Percentiles rank a stretch among this genome's conserved stretches.
phyloP scores from a whole-genome alignment of 441 rosid genomes.

The Metrosideros polymorpha region DNA sequence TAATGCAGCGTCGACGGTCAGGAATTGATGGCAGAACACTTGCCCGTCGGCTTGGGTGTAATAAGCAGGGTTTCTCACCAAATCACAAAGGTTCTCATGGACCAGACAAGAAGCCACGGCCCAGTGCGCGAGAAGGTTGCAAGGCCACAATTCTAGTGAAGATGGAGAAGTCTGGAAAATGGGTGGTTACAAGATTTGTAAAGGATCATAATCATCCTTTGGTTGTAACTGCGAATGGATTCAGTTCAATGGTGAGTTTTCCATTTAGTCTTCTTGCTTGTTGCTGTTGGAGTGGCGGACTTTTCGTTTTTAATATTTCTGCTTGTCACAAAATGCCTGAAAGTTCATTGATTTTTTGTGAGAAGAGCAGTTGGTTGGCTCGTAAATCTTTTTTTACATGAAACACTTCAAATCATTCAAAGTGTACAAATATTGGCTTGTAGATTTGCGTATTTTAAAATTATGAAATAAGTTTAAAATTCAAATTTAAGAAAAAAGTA shows the following conservation, averaged over 20 bases:
- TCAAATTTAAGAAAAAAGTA: background rate
- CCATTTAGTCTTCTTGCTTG: background rate
- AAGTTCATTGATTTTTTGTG: background rate
- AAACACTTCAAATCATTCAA: background rate
- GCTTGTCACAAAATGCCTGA: background rate
- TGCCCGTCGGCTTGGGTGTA: constrained; percentile 44
- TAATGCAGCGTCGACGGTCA: constrained; percentile 42
- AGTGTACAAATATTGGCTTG: background rate
- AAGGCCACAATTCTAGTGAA: constrained; percentile 41
- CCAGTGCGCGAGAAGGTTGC: constrained; percentile 40
- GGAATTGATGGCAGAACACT: constrained; percentile 40
- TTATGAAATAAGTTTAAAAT: background rate
- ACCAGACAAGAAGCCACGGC: constrained; percentile 24
- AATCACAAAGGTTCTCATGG: constrained; percentile 23
- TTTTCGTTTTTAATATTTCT: background rate
- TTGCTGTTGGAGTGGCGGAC: background rate
- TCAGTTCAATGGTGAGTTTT: constrained; percentile 32
- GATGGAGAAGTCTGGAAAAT: constrained; percentile 39
- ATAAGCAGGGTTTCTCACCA: constrained; percentile 52
- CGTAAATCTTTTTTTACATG: background rate
- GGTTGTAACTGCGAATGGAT: constrained; percentile 29
- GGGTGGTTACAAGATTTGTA: constrained; percentile 42
- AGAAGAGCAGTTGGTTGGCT: background rate
- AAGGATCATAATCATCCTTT: constrained; percentile 43
- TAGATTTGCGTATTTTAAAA: background rate